Evolutionary conservation across 1,139 yeast genomes (phyloP), one percentile per base, ranked within the genome.

Genomic region (Nakaseomyces uthaithaninus): DNA sequence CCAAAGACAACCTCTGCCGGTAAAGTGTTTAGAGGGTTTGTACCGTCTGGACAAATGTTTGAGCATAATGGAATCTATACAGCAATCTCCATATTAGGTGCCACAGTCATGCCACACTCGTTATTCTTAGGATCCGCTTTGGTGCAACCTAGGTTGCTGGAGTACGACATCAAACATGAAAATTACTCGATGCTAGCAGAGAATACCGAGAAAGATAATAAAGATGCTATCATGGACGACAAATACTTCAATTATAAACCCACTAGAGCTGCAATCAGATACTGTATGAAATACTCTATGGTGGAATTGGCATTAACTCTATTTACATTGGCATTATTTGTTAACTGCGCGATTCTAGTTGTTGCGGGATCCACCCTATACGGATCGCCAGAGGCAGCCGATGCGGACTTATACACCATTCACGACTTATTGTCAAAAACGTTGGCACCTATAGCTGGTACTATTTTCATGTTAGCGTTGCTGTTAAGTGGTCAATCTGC

Each of bases 21-120:
- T 17, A 65, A 69, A 7, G 65, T 84, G 4, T 75, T 84, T 50
- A 65, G 84, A 46, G 94, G 94, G 0, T 84, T 65, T 61, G 74
- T 73, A 0, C 94, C 94, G 1, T 78, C 86, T 0, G 59, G 62
- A 25, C 72, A 74, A 47, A 72, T 82, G 70, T 71, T 83, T 46
- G 66, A 72, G 38, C 75, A 77, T 10, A 67, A 67, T 41, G 91
- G 93, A 6, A 64, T 83, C 56, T 77, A 83, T 46, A 74, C 79
- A 36, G 84, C 91, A 4, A 79, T 86, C 18, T 81, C 89, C 14
- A 76, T 84, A 50, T 66, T 84, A 36, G 93, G 93, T 56, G 84
- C 91, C 22, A 82, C 91, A 0, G 91, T 82, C 22, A 82, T 82
- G 91, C 85, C 87, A 27, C 91, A 82, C 55, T 77, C 85, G 16